These are phyloP conservation scores for Cystobasidium sp. DNA, from an alignment of 1,284 basidiomycete species.

Conservation along the genomic window DNA sequence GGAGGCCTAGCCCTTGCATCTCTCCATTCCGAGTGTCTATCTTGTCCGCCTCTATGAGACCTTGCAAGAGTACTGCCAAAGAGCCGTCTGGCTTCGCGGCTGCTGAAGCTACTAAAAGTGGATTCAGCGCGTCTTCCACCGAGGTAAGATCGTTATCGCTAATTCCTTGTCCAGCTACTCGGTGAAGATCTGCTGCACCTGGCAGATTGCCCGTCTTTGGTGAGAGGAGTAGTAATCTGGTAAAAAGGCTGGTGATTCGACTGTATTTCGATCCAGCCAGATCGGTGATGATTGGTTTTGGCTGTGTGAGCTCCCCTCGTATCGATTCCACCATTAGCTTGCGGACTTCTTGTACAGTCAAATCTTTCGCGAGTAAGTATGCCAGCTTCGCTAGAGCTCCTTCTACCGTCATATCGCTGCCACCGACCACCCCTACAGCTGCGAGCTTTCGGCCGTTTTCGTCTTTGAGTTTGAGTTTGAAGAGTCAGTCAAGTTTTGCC, in stretches of 20 bases:
- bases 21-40: not conserved
- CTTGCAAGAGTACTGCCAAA: slow-evolving; percentile 43
- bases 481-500: not conserved
- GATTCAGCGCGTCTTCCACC: slow-evolving; percentile 48
- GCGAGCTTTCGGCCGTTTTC: slow-evolving; percentile 77
- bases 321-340: slow-evolving; percentile 76
- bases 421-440: slow-evolving; percentile 65
- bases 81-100: slow-evolving; percentile 44
- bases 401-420: slow-evolving; percentile 87
- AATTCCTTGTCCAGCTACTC: slow-evolving; percentile 24
- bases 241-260: slow-evolving; percentile 46
- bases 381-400: slow-evolving; percentile 85
- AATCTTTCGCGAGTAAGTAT: slow-evolving; percentile 84
- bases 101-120: slow-evolving; percentile 50
- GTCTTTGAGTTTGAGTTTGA: slow-evolving; percentile 60
- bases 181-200: slow-evolving; percentile 10
- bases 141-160: slow-evolving; percentile 46
- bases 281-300: slow-evolving; percentile 46
- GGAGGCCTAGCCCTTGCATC: slow-evolving; percentile 44
- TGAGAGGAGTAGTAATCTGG: slow-evolving; percentile 64
- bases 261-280: slow-evolving; percentile 44
- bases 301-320: slow-evolving; percentile 78
- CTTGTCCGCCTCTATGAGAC: not conserved
- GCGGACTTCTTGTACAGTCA: slow-evolving; percentile 70
- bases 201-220: slow-evolving; percentile 53